phyloP scores from a whole-genome alignment of 768 basidiomycete species.

The Tremella mesenterica region DNA sequence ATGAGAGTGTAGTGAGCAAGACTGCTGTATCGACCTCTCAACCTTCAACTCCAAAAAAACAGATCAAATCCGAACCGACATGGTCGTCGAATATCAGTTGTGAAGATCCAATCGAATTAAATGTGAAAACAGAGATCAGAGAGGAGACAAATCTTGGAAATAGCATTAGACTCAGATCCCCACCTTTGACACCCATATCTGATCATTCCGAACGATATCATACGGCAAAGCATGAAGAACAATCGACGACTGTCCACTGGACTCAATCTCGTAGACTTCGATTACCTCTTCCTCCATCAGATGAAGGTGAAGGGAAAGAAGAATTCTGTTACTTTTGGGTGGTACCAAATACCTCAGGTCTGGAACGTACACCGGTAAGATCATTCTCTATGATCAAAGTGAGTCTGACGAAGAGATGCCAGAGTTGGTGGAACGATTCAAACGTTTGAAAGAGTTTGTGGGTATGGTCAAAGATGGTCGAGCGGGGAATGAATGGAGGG shows the following conservation, averaged over 20 bases:
- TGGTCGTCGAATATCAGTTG: neutral
- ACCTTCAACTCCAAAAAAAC: neutral
- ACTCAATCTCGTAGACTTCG: constrained; percentile 21
- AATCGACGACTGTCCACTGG: constrained; percentile 17
- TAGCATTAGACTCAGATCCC: neutral
- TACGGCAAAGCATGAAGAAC: constrained; percentile 3
- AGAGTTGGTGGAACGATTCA: neutral
- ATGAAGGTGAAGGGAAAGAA: constrained; percentile 2
- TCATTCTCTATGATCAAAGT: neutral
- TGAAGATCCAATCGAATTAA: neutral
- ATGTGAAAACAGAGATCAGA: neutral
- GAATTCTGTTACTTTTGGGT: constrained; percentile 65
- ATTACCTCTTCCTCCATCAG: constrained; percentile 9
- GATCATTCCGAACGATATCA: neutral
- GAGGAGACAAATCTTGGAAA: neutral
- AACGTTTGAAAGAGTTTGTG: neutral
- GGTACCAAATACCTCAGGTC: constrained; percentile 66
- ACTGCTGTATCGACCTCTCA: constrained; percentile 12
- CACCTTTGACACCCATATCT: neutral
- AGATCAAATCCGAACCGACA: too few species aligned
- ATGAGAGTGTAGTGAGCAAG: constrained; percentile 43
- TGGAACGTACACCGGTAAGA: constrained; percentile 62
- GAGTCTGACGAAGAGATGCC: neutral
- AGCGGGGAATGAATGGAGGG: neutral
- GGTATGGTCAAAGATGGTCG: neutral